Evolutionary conservation across 108 stramenopile genomes (phyloP).

Genomic region (Cyclotella baltica): DNA sequence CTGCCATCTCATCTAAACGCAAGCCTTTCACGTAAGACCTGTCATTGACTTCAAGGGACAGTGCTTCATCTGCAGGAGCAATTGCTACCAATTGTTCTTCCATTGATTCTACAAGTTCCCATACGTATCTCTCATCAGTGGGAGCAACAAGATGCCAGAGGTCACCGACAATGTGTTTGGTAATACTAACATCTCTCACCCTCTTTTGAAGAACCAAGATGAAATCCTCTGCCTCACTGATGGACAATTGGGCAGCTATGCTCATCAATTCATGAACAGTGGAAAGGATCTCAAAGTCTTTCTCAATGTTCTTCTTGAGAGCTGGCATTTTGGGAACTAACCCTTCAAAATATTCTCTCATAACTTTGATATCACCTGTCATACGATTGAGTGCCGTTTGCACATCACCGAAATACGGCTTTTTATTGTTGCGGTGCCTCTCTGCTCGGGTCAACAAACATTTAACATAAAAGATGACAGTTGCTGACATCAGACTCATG

Average conservation of each 20-base stretch:
- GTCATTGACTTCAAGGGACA: slow-evolving; percentile 65
- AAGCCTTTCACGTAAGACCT: slow-evolving; percentile 79
- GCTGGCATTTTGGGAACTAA: slow-evolving; percentile 69
- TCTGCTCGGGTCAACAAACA: slow-evolving; percentile 65
- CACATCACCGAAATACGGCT: slow-evolving; percentile 62
- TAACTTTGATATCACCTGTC: slow-evolving; percentile 72
- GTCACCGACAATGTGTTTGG: slow-evolving; percentile 83
- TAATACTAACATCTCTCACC: slow-evolving; percentile 74
- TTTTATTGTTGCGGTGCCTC: slow-evolving; percentile 65
- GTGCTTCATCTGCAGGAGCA: slow-evolving; percentile 75
- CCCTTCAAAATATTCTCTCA: slow-evolving; percentile 81
- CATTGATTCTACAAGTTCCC: slow-evolving; percentile 76
- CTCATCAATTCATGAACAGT: slow-evolving; percentile 75
- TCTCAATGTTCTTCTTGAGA: slow-evolving; percentile 72
- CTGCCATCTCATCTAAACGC: slow-evolving; percentile 80
- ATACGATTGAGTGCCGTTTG: slow-evolving; percentile 73
- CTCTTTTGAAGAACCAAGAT: slow-evolving; percentile 80
- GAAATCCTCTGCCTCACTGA: slow-evolving; percentile 77
- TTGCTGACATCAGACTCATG: slow-evolving; percentile 78
- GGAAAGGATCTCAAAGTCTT: slow-evolving; percentile 82
- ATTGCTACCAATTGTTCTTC: slow-evolving; percentile 63
- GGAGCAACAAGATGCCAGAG: slow-evolving; percentile 83
- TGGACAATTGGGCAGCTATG: slow-evolving; percentile 70
- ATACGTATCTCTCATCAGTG: slow-evolving; percentile 67
- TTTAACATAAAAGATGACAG: slow-evolving; percentile 84